Conservation (phyloP, 352 stramenopile species). For the Phytophthora sojae region DNA sequence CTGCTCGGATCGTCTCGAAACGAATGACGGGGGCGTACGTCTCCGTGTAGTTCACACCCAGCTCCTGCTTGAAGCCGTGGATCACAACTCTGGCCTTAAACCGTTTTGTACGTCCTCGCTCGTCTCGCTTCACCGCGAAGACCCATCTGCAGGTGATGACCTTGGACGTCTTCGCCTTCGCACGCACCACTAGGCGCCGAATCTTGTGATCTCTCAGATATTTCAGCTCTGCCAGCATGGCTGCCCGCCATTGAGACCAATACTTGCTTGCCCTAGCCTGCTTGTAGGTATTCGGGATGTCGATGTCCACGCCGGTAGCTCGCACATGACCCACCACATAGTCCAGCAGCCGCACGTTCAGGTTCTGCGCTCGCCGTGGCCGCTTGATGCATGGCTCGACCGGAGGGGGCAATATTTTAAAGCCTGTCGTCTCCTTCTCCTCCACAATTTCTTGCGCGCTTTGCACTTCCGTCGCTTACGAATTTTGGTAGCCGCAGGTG, state of each 20-base stretch:
- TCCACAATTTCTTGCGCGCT: constrained; percentile 1
- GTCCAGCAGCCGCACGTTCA: constrained; percentile 8
- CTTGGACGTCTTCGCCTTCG: no score
- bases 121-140: constrained; percentile 4
- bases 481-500: constrained; percentile 4
- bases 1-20: constrained; percentile 21
- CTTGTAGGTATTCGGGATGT: constrained; percentile 9
- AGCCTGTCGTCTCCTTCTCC: constrained; percentile 11
- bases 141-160: no score
- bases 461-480: neutral
- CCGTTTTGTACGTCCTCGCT: constrained; percentile 14
- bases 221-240: no score
- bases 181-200: no score
- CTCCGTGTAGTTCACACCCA: constrained; percentile 22
- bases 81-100: constrained; percentile 30
- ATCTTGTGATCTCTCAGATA: no score
- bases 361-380: neutral
- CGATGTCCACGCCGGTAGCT: neutral
- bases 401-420: constrained; percentile 2
- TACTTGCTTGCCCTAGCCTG: constrained; percentile 6
- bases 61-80: constrained; percentile 25
- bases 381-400: constrained; percentile 14
- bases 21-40: constrained; percentile 30
- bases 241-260: constrained; percentile 10
- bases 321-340: constrained; percentile 8